phyloP scores from a whole-genome alignment of 2,329 filamentous ascomycete genomes.

The Exophiala xenobiotica region DNA sequence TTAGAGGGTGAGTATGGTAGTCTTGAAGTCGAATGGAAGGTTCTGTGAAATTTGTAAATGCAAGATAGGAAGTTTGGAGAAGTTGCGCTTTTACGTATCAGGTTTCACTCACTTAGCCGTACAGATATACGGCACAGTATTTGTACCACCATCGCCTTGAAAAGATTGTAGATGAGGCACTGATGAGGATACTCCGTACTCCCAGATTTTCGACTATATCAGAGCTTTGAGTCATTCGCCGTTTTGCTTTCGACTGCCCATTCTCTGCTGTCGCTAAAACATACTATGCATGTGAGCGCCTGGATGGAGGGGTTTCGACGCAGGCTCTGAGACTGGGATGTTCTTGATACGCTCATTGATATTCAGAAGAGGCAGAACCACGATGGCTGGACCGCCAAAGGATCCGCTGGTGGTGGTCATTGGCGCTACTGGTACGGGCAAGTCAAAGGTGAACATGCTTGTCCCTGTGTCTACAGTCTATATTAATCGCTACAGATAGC shows the following conservation, averaged over 20 bases:
- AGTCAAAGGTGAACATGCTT: conserved; percentile 69
- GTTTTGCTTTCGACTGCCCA: too few species aligned
- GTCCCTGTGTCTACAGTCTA: not conserved
- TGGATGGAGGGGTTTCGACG: not conserved
- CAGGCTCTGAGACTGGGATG: not conserved
- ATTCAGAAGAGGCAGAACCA: conserved; percentile 12
- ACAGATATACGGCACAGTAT: not conserved
- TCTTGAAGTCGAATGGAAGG: not conserved
- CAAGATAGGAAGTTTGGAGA: not conserved
- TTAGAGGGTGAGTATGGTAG: too few species aligned
- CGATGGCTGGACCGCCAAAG: conserved; percentile 30
- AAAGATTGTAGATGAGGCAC: too few species aligned
- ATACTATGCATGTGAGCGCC: too few species aligned
- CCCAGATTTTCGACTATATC: too few species aligned
- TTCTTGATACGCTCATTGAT: conserved; percentile 4
- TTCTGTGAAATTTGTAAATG: conserved; percentile 14
- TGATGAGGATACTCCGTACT: too few species aligned
- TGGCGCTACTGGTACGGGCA: conserved; percentile 89
- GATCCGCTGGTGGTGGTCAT: conserved; percentile 74
- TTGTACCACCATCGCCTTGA: too few species aligned
- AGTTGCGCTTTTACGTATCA: not conserved
- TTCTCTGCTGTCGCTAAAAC: not conserved
- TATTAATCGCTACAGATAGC: conserved; percentile 52
- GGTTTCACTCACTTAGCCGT: not conserved
- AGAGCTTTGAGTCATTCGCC: too few species aligned